These are phyloP conservation scores for Saccharomyces hybrid DNA, from an alignment of 1,139 yeast species.

Conservation along the genomic window DNA sequence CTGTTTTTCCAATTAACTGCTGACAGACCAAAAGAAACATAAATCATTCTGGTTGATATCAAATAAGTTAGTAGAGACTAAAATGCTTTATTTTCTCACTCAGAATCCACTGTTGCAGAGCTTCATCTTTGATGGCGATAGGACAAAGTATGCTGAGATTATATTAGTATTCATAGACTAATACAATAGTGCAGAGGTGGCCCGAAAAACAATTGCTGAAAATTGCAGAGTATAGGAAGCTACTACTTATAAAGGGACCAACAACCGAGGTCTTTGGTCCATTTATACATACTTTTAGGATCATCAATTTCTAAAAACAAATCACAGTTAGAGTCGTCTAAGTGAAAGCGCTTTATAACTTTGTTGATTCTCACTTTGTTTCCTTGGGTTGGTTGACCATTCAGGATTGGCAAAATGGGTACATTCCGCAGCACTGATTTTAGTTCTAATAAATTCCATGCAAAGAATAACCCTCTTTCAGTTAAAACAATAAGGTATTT, in stretches of 20 bases:
- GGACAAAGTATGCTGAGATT: not conserved
- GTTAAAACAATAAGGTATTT: constrained; percentile 22
- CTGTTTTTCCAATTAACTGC: too few relatives aligned
- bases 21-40: not conserved
- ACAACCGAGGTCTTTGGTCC: constrained; percentile 23
- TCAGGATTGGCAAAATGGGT: constrained; percentile 26
- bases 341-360: constrained; percentile 13
- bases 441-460: constrained; percentile 23
- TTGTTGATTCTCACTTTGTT: constrained; percentile 25
- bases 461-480: constrained; percentile 29
- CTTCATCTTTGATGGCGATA: too few relatives aligned
- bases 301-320: constrained; percentile 13
- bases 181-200: not conserved
- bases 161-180: not conserved
- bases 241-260: constrained; percentile 13
- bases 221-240: not conserved
- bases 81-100: too few relatives aligned
- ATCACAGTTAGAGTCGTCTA: constrained; percentile 10
- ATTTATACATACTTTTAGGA: constrained; percentile 14
- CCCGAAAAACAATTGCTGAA: not conserved
- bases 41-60: too few relatives aligned
- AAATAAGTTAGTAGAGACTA: too few relatives aligned
- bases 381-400: constrained; percentile 22
- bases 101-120: too few relatives aligned
- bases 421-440: constrained; percentile 21